Conservation (phyloP, 192 early-diverging fungal genomes). For the Allomyces macrogynus region DNA sequence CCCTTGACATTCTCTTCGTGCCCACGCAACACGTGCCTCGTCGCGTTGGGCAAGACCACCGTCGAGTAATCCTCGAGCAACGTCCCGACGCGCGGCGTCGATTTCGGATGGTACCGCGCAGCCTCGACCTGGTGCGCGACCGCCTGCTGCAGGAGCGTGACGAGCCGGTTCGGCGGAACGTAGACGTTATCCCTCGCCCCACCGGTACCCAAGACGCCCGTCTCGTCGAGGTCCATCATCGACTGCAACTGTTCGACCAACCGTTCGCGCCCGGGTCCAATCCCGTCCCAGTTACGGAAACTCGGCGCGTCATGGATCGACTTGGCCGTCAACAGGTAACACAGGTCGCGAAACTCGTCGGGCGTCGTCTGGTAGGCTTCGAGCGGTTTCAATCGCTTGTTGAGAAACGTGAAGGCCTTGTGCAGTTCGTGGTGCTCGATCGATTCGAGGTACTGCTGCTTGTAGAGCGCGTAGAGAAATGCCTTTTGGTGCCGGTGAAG, state of each 20-base stretch:
- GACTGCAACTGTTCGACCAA: conserved; percentile 80
- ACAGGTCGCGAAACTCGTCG: conserved; percentile 85
- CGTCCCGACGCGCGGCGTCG: conserved; percentile 60
- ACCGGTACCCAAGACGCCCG: conserved; percentile 18
- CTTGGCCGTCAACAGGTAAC: conserved; percentile 90
- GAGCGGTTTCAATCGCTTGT: conserved; percentile 82
- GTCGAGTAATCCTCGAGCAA: conserved; percentile 63
- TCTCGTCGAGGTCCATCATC: conserved; percentile 78
- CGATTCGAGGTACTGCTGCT: conserved; percentile 93
- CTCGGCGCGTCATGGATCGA: conserved; percentile 82
- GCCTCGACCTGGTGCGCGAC: conserved; percentile 92
- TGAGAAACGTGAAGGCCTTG: conserved; percentile 93
- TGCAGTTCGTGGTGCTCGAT: conserved; percentile 91
- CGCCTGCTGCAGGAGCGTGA: conserved; percentile 71
- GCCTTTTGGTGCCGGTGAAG: conserved; percentile 71
- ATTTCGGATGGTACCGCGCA: conserved; percentile 72
- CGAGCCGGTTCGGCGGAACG: conserved; percentile 61
- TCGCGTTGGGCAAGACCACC: conserved; percentile 73
- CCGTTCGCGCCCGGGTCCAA: conserved; percentile 66
- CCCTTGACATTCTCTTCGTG: conserved; percentile 89
- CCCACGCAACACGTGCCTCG: conserved; percentile 44
- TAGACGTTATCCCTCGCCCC: neutral
- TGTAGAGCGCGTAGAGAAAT: conserved; percentile 84
- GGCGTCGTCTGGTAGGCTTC: conserved; percentile 79
- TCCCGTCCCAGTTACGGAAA: conserved; percentile 91